Evolutionary conservation across 768 basidiomycete genomes (phyloP).

Genomic region (Paxillus rubicundulus): DNA sequence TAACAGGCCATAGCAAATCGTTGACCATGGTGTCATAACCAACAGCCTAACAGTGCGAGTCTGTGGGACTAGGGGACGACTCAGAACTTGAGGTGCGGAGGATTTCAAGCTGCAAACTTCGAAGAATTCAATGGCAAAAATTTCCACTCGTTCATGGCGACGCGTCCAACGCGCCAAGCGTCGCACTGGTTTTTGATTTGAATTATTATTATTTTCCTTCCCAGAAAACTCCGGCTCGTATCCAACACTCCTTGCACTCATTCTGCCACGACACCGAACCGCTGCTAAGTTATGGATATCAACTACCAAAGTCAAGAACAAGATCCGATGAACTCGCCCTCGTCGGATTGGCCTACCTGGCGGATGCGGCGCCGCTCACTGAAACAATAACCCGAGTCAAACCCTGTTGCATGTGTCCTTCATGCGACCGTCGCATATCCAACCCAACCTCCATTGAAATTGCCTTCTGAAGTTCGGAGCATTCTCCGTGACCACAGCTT

Average conservation of each 20-base stretch:
- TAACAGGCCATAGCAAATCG: no score
- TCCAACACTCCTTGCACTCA: slow-evolving; percentile 26
- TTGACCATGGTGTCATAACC: no score
- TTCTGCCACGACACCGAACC: slow-evolving; percentile 22
- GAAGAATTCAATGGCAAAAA: not conserved
- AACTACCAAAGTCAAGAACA: slow-evolving; percentile 3
- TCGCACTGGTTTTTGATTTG: slow-evolving; percentile 23
- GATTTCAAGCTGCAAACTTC: no score
- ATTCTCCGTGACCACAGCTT: not conserved
- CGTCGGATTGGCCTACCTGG: not conserved
- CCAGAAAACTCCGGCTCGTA: slow-evolving; percentile 27
- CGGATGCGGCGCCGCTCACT: not conserved
- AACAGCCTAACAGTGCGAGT: no score
- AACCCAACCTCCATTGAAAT: slow-evolving; percentile 3
- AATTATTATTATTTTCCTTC: slow-evolving; percentile 32
- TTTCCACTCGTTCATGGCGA: not conserved
- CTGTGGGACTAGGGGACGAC: no score
- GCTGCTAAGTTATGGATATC: slow-evolving; percentile 2
- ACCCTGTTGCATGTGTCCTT: not conserved
- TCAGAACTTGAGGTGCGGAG: no score
- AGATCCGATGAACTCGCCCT: slow-evolving; percentile 1
- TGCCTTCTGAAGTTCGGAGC: not conserved
- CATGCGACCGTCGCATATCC: slow-evolving; percentile 9
- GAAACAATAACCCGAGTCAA: slow-evolving; percentile 1
- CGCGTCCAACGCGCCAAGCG: not conserved